Conservation (phyloP, 108 stramenopile genomes). For the Cyclostephanos invisitatus region DNA sequence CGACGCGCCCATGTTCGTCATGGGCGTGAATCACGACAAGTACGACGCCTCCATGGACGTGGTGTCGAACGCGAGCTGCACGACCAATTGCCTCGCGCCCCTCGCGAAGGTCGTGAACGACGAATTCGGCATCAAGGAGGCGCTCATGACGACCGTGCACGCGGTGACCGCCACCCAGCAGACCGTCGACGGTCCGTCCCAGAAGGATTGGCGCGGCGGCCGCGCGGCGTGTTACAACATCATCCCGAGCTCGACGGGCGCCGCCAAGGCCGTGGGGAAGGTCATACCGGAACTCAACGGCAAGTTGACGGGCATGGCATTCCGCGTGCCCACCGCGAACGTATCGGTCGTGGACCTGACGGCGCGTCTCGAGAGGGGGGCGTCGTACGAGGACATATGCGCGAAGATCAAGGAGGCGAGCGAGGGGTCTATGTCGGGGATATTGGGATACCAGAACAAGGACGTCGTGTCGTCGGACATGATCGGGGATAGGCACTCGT, state of each 20-base stretch:
- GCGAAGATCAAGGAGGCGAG: constrained; percentile 94
- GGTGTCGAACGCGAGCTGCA: constrained; percentile 98
- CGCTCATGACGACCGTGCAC: constrained; percentile 99
- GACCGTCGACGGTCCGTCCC: constrained; percentile 96
- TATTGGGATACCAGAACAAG: constrained; percentile 94
- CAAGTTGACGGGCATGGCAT: constrained; percentile 99
- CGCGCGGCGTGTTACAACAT: constrained; percentile 98
- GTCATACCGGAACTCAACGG: constrained; percentile 97
- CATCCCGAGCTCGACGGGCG: constrained; percentile 96
- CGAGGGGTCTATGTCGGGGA: constrained; percentile 93
- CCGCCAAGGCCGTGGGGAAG: constrained; percentile 96
- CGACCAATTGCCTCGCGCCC: constrained; percentile 99
- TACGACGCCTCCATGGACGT: constrained; percentile 86
- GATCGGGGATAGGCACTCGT: constrained; percentile 88
- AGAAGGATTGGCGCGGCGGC: constrained; percentile 99
- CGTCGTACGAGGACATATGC: constrained; percentile 94
- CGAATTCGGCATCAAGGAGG: constrained; percentile 95
- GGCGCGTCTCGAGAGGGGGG: constrained; percentile 89
- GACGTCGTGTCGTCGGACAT: constrained; percentile 98
- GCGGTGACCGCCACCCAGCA: constrained; percentile 99
- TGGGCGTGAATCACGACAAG: constrained; percentile 94
- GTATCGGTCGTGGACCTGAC: constrained; percentile 99
- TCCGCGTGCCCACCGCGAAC: constrained; percentile 99
- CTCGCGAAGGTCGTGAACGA: constrained; percentile 98
- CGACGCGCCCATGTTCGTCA: constrained; percentile 99